Percentiles rank a stretch among this genome's conserved stretches.
phyloP scores from a whole-genome alignment of 2,329 filamentous ascomycete genomes.

The Colletotrichum tabaci region DNA sequence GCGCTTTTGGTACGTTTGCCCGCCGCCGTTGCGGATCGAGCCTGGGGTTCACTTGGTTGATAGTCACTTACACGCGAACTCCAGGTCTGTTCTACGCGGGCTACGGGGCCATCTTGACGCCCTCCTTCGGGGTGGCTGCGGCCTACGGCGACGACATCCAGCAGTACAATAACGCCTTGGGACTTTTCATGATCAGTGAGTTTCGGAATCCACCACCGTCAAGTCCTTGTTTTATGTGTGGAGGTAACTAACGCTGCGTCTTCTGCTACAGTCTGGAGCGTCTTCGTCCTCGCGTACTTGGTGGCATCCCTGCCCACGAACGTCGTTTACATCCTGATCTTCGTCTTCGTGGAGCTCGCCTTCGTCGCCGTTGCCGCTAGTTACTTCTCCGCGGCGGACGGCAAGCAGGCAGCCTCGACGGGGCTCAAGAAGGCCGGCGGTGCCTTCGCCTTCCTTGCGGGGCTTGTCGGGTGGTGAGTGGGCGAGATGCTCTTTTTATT shows the following conservation, averaged over 20 bases:
- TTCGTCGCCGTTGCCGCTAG: conserved; percentile 46
- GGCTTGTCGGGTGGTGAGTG: conserved; percentile 47
- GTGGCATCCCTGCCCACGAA: conserved; percentile 47
- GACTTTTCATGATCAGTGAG: conserved; percentile 47
- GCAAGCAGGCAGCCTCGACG: conserved; percentile 34
- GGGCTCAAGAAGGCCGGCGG: conserved; percentile 46
- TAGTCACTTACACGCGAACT: too few species aligned
- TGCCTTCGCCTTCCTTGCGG: conserved; percentile 47
- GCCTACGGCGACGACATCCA: conserved; percentile 46
- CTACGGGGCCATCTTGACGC: conserved; percentile 47
- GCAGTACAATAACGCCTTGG: conserved; percentile 48
- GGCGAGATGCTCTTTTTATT: too few species aligned
- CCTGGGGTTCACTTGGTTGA: background rate
- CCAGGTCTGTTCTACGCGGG: conserved; percentile 48
- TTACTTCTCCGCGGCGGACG: conserved; percentile 48
- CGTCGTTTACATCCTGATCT: conserved; percentile 47
- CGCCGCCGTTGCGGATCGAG: too few species aligned
- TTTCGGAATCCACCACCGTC: background rate
- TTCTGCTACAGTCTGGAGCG: conserved; percentile 44
- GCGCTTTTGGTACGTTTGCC: conserved; percentile 62
- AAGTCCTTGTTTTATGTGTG: too few species aligned
- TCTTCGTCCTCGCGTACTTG: conserved; percentile 47
- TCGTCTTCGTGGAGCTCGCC: conserved; percentile 45
- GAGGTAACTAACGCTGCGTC: background rate
- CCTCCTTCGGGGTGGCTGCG: conserved; percentile 46